Evolutionary conservation across 169 alveolate genomes (phyloP).

Genomic region (Eimeria tenella): DNA sequence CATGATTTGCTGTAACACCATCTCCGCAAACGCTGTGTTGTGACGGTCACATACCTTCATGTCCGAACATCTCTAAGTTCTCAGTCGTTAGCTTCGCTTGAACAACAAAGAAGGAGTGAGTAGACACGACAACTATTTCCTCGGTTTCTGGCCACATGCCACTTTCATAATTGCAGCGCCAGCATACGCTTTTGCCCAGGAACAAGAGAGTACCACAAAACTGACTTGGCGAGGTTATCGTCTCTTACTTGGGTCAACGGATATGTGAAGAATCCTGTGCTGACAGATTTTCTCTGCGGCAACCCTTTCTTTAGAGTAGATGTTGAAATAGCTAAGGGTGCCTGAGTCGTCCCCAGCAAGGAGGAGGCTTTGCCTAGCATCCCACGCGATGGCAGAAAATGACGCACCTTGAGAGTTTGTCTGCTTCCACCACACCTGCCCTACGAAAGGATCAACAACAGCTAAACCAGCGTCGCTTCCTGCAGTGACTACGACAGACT

Average conservation of each 20-base stretch:
- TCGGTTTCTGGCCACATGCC: constrained; percentile 57
- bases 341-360: constrained; percentile 79
- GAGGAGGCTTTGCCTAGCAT: constrained; percentile 59
- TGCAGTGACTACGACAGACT: constrained; percentile 74
- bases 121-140: constrained; percentile 41
- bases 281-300: constrained; percentile 67
- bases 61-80: not conserved
- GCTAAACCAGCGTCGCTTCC: constrained; percentile 78
- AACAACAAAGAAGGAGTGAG: constrained; percentile 15
- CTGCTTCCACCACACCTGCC: constrained; percentile 77
- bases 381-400: constrained; percentile 76
- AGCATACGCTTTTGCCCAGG: not conserved
- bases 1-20: too few species aligned
- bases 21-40: too few species aligned
- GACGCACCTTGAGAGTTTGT: constrained; percentile 68
- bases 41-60: constrained; percentile 34
- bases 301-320: constrained; percentile 68
- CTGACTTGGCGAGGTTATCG: not conserved
- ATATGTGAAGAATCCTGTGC: constrained; percentile 48
- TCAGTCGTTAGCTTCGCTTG: constrained; percentile 36
- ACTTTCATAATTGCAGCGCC: not conserved
- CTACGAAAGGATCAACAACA: constrained; percentile 72
- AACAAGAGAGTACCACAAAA: not conserved
- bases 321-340: constrained; percentile 65
- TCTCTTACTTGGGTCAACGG: constrained; percentile 54